These are phyloP conservation scores for Moringa oleifera DNA, from an alignment of 345 rosid species.

Conservation along the genomic window DNA sequence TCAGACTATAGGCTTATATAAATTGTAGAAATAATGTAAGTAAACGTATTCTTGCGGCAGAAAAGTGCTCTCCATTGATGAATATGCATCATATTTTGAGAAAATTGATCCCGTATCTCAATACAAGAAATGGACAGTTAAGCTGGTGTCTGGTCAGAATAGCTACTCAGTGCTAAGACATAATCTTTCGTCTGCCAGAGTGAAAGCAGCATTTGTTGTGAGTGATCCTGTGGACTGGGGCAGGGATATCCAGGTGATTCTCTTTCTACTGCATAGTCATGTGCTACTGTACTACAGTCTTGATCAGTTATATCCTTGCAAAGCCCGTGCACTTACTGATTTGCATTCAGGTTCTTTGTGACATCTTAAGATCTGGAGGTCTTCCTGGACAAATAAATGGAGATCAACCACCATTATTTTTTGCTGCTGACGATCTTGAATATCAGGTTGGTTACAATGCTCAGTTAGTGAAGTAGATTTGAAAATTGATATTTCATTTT, in stretches of 20 bases:
- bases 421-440: slow-evolving; percentile 51
- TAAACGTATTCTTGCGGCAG: slow-evolving; percentile 22
- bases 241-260: slow-evolving; percentile 41
- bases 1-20: background rate
- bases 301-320: background rate
- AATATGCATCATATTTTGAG: slow-evolving; percentile 37
- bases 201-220: slow-evolving; percentile 38
- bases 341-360: slow-evolving; percentile 35
- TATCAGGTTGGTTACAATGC: slow-evolving; percentile 31
- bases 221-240: slow-evolving; percentile 59
- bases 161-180: slow-evolving; percentile 8
- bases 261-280: background rate
- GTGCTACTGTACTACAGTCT: background rate
- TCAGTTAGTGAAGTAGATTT: background rate
- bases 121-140: slow-evolving; percentile 36
- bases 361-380: slow-evolving; percentile 40
- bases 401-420: slow-evolving; percentile 32
- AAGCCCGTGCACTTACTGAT: slow-evolving; percentile 9
- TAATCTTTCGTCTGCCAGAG: slow-evolving; percentile 23
- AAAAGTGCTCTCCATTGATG: slow-evolving; percentile 44
- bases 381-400: slow-evolving; percentile 29
- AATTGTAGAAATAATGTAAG: background rate
- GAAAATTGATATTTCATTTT: too few species aligned
- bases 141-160: slow-evolving; percentile 13
- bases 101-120: slow-evolving; percentile 43